Conservation (phyloP, 2,329 filamentous ascomycete genomes). For the Cadophora sp. region DNA sequence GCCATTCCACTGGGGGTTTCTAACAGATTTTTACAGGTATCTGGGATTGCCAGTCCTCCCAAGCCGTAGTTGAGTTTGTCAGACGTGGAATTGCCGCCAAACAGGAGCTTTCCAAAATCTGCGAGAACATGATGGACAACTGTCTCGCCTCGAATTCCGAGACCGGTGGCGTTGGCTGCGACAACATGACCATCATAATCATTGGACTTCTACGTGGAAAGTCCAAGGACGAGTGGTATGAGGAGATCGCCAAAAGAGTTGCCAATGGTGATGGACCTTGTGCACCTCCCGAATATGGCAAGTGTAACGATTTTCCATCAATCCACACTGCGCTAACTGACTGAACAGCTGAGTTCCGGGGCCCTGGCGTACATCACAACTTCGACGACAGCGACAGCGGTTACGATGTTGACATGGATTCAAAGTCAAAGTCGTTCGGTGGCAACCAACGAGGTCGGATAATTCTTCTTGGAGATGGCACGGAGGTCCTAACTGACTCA, state of each 20-base stretch:
- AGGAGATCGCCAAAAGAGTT: conserved; percentile 91
- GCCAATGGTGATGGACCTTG: conserved; percentile 97
- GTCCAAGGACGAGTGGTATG: conserved; percentile 98
- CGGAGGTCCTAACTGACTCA: conserved; percentile 87
- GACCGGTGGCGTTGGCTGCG: conserved; percentile 95
- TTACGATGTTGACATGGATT: conserved; percentile 77
- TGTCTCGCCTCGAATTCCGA: conserved; percentile 97
- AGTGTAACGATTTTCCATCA: conserved; percentile 37
- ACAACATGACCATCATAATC: conserved; percentile 99
- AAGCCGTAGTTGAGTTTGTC: conserved; percentile 96
- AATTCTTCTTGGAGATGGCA: conserved; percentile 94
- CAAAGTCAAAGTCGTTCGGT: conserved; percentile 66
- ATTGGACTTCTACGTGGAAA: conserved; percentile 89
- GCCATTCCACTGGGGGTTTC: neutral
- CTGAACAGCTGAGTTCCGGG: conserved; percentile 78
- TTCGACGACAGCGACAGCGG: conserved; percentile 81
- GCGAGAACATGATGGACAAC: conserved; percentile 99
- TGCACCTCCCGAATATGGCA: conserved; percentile 99
- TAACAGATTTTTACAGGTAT: conserved; percentile 70
- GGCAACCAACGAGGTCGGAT: conserved; percentile 81
- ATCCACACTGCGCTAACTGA: conserved; percentile 37
- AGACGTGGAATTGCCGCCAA: conserved; percentile 94
- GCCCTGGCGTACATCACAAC: conserved; percentile 81
- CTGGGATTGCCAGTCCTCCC: conserved; percentile 99
- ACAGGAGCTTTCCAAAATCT: conserved; percentile 93